Conservation (phyloP, 106 monocot genomes). For the Dendrobium officinale region DNA sequence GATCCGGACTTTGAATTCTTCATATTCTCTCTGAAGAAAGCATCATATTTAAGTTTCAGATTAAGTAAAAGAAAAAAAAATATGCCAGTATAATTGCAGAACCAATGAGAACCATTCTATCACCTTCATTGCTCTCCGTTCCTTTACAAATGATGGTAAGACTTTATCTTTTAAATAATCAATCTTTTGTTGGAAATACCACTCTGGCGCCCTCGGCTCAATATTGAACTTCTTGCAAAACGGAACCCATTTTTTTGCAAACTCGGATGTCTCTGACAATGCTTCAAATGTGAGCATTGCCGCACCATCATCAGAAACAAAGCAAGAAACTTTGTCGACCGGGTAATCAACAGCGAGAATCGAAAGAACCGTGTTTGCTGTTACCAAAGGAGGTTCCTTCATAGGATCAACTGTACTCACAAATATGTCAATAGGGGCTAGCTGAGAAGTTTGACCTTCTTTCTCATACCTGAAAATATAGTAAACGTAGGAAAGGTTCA, state of each 20-base stretch:
- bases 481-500: neutral
- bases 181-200: conserved; percentile 52
- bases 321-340: conserved; percentile 78
- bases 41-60: neutral
- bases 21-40: conserved; percentile 74
- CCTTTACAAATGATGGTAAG: conserved; percentile 48
- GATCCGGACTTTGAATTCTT: conserved; percentile 87
- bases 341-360: conserved; percentile 77
- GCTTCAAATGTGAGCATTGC: conserved; percentile 61
- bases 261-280: conserved; percentile 54
- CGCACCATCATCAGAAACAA: conserved; percentile 64
- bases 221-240: conserved; percentile 53
- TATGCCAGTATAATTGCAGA: neutral
- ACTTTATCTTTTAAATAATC: conserved; percentile 60
- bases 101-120: neutral
- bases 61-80: neutral
- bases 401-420: conserved; percentile 81
- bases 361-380: conserved; percentile 79
- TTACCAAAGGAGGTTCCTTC: conserved; percentile 77
- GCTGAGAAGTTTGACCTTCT: conserved; percentile 65
- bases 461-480: conserved; percentile 57
- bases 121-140: conserved; percentile 62
- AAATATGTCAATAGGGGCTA: conserved; percentile 54
- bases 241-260: conserved; percentile 63
- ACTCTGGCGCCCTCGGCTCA: conserved; percentile 53